A percentile compares a stretch with the other conserved stretches of the same genome.
phyloP scores from a whole-genome alignment of 192 early-diverging fungal genomes.

The Geranomyces michiganensis region DNA sequence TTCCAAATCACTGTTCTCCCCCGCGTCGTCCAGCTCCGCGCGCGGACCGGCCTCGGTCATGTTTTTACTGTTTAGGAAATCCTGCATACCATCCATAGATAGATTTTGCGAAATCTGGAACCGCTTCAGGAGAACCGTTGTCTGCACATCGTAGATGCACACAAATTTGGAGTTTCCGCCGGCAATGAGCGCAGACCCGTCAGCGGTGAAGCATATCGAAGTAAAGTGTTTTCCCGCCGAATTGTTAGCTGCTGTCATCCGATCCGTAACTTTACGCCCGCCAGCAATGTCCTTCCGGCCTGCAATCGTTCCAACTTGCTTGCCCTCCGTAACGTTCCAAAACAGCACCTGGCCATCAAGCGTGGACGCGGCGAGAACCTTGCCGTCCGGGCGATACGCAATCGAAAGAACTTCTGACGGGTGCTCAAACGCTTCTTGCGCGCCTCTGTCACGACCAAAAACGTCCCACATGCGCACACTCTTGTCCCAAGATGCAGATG shows the following conservation, averaged over 20 bases:
- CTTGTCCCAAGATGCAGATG: conserved; percentile 91
- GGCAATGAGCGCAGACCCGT: conserved; percentile 88
- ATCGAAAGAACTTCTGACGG: conserved; percentile 83
- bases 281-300: conserved; percentile 91
- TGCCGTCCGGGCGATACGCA: conserved; percentile 87
- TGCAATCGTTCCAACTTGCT: conserved; percentile 77
- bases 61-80: conserved; percentile 83
- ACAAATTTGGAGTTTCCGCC: conserved; percentile 96
- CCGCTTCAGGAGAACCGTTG: conserved; percentile 76
- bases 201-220: conserved; percentile 90
- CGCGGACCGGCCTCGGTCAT: conserved; percentile 94
- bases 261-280: conserved; percentile 81
- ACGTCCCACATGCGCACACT: conserved; percentile 91
- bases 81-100: conserved; percentile 90
- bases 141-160: conserved; percentile 88
- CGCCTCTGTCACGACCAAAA: conserved; percentile 76
- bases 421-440: conserved; percentile 79
- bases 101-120: conserved; percentile 92
- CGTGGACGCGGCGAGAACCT: conserved; percentile 82
- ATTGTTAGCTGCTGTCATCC: conserved; percentile 78
- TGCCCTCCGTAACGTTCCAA: conserved; percentile 85
- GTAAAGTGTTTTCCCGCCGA: conserved; percentile 88
- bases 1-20: conserved; percentile 82
- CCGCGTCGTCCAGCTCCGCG: conserved; percentile 81
- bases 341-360: conserved; percentile 92